A percentile compares a stretch with the other conserved stretches of the same genome.
Conservation (phyloP, 1,284 basidiomycete species). For the Leccinum solheimii region DNA sequence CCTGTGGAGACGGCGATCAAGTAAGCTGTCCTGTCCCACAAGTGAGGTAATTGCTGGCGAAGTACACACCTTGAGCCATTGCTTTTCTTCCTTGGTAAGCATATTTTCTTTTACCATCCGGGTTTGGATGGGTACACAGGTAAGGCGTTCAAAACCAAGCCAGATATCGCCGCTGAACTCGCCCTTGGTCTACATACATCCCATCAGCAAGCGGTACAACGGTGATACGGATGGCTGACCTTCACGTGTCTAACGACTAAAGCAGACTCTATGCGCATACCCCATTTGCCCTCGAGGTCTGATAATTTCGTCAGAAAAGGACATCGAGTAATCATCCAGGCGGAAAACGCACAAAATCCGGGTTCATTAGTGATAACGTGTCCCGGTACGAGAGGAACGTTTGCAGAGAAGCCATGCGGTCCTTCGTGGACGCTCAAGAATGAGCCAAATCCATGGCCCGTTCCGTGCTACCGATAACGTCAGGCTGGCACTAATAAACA, state of each 20-base stretch:
- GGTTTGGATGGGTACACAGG: constrained; percentile 92
- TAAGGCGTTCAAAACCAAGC: constrained; percentile 87
- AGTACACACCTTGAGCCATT: constrained; percentile 77
- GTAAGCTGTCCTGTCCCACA: constrained; percentile 2
- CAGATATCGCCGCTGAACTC: constrained; percentile 74
- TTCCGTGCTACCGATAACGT: constrained; percentile 62
- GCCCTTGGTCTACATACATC: constrained; percentile 55
- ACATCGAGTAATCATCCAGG: constrained; percentile 17
- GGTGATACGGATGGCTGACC: constrained; percentile 34
- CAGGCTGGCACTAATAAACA: constrained; percentile 10
- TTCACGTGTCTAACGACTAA: constrained; percentile 68
- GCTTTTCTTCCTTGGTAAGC: constrained; percentile 83
- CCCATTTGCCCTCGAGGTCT: constrained; percentile 85
- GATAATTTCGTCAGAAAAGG: constrained; percentile 15
- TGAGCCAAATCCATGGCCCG: constrained; percentile 81
- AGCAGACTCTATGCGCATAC: constrained; percentile 88
- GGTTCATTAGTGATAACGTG: constrained; percentile 90
- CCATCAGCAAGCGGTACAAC: constrained; percentile 10
- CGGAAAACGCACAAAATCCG: constrained; percentile 66
- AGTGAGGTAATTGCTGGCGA: constrained; percentile 16
- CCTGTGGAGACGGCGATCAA: constrained; percentile 39
- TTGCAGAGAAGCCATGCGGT: constrained; percentile 68
- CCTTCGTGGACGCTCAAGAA: constrained; percentile 82
- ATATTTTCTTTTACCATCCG: constrained; percentile 84
- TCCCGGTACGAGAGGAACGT: constrained; percentile 71